phyloP scores from a whole-genome alignment of 257 asterid genomes.

The Oldenlandia corymbosa region DNA sequence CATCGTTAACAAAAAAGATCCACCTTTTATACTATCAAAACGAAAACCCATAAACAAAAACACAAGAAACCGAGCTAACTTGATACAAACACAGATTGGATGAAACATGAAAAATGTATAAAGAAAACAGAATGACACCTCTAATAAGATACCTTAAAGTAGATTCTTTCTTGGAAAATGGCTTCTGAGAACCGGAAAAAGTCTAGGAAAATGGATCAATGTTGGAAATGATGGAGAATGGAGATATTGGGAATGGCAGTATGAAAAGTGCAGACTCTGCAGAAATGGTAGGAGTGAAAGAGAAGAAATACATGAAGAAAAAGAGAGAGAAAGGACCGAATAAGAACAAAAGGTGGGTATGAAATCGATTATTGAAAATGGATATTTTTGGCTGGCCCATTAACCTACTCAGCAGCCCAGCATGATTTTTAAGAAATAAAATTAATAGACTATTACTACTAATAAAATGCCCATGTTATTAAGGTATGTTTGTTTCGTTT shows the following conservation, averaged over 20 bases:
- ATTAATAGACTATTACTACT: too few relatives aligned
- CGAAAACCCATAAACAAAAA: conserved; percentile 14
- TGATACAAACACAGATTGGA: background rate
- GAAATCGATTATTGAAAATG: background rate
- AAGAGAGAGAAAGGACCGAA: background rate
- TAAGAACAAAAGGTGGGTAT: conserved; percentile 7
- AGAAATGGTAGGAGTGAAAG: conserved; percentile 12
- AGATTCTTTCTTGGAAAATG: conserved; percentile 5
- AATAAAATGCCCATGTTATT: too few relatives aligned
- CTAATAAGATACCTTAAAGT: background rate
- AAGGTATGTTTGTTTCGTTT: too few relatives aligned
- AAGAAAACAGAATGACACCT: conserved; percentile 9
- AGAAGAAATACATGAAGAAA: conserved; percentile 17
- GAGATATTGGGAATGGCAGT: conserved; percentile 6
- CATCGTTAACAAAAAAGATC: conserved; percentile 6
- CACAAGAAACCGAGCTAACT: background rate
- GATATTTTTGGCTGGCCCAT: conserved; percentile 10
- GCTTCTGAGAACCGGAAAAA: background rate
- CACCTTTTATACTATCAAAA: conserved; percentile 6
- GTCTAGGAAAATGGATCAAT: conserved; percentile 8
- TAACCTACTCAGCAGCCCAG: conserved; percentile 11
- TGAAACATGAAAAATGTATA: background rate
- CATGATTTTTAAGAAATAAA: background rate
- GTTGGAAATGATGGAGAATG: conserved; percentile 12
- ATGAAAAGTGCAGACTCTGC: background rate